Percentiles rank a stretch among this genome's conserved stretches.
Evolutionary conservation across 1,284 basidiomycete species (phyloP).

Genomic region (Trametes versicolor): DNA sequence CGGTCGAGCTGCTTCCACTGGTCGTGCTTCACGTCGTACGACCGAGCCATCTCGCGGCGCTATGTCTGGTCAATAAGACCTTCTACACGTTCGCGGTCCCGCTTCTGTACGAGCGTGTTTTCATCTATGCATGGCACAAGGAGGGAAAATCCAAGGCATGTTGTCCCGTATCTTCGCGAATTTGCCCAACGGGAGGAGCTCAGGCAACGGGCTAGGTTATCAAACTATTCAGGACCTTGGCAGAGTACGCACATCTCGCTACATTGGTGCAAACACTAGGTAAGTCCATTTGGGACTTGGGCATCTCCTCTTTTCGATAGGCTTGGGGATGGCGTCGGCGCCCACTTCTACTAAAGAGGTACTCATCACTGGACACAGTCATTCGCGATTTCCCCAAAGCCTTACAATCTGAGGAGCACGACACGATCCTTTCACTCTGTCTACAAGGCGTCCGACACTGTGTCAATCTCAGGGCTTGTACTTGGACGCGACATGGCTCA

Average conservation of each 20-base stretch:
- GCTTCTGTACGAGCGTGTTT: constrained; percentile 62
- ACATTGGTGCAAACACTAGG: constrained; percentile 64
- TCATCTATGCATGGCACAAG: constrained; percentile 75
- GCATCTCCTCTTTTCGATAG: background rate
- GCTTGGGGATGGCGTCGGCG: too few relatives aligned
- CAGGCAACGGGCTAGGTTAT: constrained; percentile 50
- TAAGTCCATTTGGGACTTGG: constrained; percentile 40
- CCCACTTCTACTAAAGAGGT: background rate
- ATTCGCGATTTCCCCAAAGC: constrained; percentile 74
- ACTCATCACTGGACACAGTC: constrained; percentile 48
- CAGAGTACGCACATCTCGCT: constrained; percentile 59
- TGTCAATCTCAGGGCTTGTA: constrained; percentile 64
- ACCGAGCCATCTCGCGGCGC: constrained; percentile 58
- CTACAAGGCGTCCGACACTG: constrained; percentile 66
- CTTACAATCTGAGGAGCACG: constrained; percentile 42
- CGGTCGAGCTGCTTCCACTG: constrained; percentile 65
- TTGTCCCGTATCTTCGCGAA: constrained; percentile 31
- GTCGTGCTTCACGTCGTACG: constrained; percentile 61
- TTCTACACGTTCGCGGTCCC: constrained; percentile 61
- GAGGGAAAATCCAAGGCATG: constrained; percentile 69
- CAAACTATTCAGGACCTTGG: constrained; percentile 62
- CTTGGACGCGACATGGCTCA: constrained; percentile 81
- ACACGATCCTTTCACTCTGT: constrained; percentile 52
- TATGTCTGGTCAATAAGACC: constrained; percentile 64
- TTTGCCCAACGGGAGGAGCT: background rate